Percentiles rank a stretch among this genome's conserved stretches.
Conservation (phyloP, 2,329 filamentous ascomycete species). For the Fusarium dimerum region DNA sequence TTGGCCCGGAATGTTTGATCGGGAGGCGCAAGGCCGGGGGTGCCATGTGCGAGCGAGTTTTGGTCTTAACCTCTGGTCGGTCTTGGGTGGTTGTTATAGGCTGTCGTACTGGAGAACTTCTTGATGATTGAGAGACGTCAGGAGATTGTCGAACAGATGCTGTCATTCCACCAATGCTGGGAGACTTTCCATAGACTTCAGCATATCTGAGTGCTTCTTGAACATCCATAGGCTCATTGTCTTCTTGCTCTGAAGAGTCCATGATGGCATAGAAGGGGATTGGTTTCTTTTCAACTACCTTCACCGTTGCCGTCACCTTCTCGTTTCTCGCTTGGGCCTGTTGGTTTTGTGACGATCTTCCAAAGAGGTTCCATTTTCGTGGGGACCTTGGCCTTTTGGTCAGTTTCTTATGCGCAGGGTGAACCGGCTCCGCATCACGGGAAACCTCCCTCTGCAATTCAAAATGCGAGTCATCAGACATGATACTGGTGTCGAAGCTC, state of each 20-base stretch:
- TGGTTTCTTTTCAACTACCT: constrained; percentile 50
- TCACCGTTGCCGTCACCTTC: constrained; percentile 51
- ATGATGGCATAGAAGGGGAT: constrained; percentile 64
- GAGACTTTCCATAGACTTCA: constrained; percentile 35
- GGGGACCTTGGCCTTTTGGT: constrained; percentile 57
- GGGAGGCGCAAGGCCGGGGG: constrained; percentile 9
- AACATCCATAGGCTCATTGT: constrained; percentile 42
- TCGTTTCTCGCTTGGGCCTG: constrained; percentile 40
- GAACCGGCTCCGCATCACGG: constrained; percentile 31
- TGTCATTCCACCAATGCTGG: constrained; percentile 14
- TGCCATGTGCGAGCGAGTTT: constrained; percentile 6
- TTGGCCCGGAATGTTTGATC: constrained; percentile 1
- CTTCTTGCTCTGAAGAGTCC: constrained; percentile 58
- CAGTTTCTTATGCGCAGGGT: constrained; percentile 51
- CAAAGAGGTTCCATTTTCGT: constrained; percentile 65
- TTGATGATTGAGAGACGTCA: constrained; percentile 14
- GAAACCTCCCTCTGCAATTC: constrained; percentile 41
- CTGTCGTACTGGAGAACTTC: constrained; percentile 8
- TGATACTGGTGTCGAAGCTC: constrained; percentile 57
- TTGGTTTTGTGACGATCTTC: constrained; percentile 50
- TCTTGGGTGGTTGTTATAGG: constrained; percentile 3
- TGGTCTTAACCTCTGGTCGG: constrained; percentile 5
- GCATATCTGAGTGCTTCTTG: constrained; percentile 53
- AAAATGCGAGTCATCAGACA: constrained; percentile 57
- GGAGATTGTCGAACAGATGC: constrained; percentile 15